Conservation (phyloP, 345 rosid genomes). For the Triadica sebifera region DNA sequence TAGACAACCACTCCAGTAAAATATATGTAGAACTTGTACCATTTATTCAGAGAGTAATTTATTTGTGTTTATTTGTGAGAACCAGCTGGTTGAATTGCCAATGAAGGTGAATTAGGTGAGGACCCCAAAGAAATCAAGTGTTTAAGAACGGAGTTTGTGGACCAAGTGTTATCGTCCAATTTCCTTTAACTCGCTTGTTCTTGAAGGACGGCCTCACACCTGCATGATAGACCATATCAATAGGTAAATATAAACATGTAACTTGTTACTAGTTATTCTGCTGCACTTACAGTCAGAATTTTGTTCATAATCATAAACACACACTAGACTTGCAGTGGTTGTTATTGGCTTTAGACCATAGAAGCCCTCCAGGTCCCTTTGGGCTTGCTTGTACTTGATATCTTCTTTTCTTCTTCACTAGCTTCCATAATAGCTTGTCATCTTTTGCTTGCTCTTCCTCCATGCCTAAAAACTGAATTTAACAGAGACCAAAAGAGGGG, state of each 20-base stretch:
- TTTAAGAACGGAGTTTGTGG: conserved; percentile 25
- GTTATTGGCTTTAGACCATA: conserved; percentile 18
- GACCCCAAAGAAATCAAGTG: conserved; percentile 27
- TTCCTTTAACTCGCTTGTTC: conserved; percentile 20
- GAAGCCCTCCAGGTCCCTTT: conserved; percentile 40
- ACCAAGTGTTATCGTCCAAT: conserved; percentile 12
- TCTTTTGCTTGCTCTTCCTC: conserved; percentile 35
- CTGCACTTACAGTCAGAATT: neutral
- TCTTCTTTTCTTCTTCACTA: conserved; percentile 46
- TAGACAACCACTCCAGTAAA: no score
- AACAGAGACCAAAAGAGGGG: conserved; percentile 6
- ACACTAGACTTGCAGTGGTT: conserved; percentile 13
- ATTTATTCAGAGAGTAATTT: conserved; percentile 3
- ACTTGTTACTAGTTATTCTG: neutral
- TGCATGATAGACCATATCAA: neutral
- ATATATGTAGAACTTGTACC: neutral
- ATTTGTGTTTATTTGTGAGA: conserved; percentile 12
- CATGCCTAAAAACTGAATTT: conserved; percentile 31
- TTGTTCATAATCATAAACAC: neutral
- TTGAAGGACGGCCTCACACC: conserved; percentile 6
- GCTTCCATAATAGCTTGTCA: conserved; percentile 43
- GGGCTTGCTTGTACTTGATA: conserved; percentile 43
- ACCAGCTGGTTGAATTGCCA: conserved; percentile 19
- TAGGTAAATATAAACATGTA: no score
- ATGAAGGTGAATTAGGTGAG: conserved; percentile 38